phyloP scores from a whole-genome alignment of 73 alveolate genomes.

The Urostyla sp. region DNA sequence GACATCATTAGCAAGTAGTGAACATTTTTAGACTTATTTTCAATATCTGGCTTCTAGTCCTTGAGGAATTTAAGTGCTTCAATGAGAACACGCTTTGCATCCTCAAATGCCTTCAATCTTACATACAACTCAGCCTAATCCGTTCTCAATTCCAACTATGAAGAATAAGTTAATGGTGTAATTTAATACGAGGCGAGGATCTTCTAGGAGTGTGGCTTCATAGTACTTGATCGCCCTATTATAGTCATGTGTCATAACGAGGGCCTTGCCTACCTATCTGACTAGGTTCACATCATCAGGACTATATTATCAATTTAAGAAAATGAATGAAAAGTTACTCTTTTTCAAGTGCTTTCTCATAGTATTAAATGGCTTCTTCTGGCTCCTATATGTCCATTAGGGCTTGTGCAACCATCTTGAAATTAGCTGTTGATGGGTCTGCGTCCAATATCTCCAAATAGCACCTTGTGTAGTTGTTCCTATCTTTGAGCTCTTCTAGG shows the following conservation, averaged over 20 bases:
- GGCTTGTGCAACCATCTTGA: slow-evolving; percentile 94
- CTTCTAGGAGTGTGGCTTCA: slow-evolving; percentile 77
- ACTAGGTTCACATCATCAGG: slow-evolving; percentile 87
- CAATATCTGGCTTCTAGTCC: slow-evolving; percentile 61
- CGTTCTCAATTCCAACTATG: slow-evolving; percentile 72
- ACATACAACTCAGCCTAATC: slow-evolving; percentile 84
- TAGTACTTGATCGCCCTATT: slow-evolving; percentile 94
- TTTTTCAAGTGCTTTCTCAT: slow-evolving; percentile 91
- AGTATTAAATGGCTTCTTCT: slow-evolving; percentile 95
- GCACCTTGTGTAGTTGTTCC: slow-evolving; percentile 97
- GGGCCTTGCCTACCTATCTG: slow-evolving; percentile 95
- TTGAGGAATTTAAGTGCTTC: slow-evolving; percentile 73
- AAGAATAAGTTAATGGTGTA: background rate
- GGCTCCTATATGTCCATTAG: slow-evolving; percentile 98
- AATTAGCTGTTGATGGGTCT: slow-evolving; percentile 89
- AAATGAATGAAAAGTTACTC: slow-evolving; percentile 7
- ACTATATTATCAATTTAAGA: background rate
- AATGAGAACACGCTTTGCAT: slow-evolving; percentile 79
- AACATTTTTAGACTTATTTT: slow-evolving; percentile 63
- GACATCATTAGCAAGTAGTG: slow-evolving; percentile 72
- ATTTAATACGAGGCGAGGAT: slow-evolving; percentile 62
- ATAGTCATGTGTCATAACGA: slow-evolving; percentile 96
- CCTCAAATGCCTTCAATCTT: slow-evolving; percentile 78
- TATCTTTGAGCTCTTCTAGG: slow-evolving; percentile 91
- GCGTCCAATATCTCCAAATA: slow-evolving; percentile 91